Evolutionary conservation across 2,329 filamentous ascomycete species (phyloP).

Genomic region (Trichoderma arundinaceum): DNA sequence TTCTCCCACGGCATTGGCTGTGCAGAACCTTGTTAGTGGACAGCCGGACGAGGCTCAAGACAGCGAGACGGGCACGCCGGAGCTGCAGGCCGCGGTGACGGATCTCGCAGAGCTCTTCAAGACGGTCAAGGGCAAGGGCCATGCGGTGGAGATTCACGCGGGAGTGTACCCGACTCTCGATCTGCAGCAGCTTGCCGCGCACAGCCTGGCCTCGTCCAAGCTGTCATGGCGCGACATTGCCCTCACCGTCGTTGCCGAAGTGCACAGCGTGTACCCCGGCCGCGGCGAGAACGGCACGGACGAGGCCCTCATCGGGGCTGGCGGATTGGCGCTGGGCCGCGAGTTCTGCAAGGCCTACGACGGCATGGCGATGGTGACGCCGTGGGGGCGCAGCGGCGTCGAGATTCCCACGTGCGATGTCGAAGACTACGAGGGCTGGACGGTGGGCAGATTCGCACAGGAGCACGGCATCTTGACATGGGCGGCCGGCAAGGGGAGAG

Average conservation of each 20-base stretch:
- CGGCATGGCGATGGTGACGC: slow-evolving; percentile 72
- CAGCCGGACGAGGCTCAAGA: slow-evolving; percentile 28
- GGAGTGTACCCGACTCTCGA: slow-evolving; percentile 79
- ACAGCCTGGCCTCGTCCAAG: slow-evolving; percentile 54
- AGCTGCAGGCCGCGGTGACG: slow-evolving; percentile 34
- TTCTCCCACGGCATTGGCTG: slow-evolving; percentile 67
- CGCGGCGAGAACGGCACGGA: slow-evolving; percentile 55
- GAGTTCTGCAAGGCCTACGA: slow-evolving; percentile 75
- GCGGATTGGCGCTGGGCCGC: slow-evolving; percentile 71
- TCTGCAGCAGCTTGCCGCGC: slow-evolving; percentile 78
- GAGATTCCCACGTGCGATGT: slow-evolving; percentile 40
- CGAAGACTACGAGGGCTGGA: slow-evolving; percentile 61
- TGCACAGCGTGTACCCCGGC: slow-evolving; percentile 69
- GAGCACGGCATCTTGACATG: slow-evolving; percentile 78
- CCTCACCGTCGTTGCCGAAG: slow-evolving; percentile 72
- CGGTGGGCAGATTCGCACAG: slow-evolving; percentile 74
- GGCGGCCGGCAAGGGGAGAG: slow-evolving; percentile 40
- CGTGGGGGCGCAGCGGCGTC: slow-evolving; percentile 54
- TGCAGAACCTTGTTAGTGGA: slow-evolving; percentile 37
- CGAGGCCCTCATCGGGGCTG: slow-evolving; percentile 73
- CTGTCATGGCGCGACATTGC: slow-evolving; percentile 64
- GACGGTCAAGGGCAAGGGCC: slow-evolving; percentile 45
- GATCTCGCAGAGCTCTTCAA: slow-evolving; percentile 35
- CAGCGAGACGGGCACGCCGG: slow-evolving; percentile 28
- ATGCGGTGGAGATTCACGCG: slow-evolving; percentile 72